Evolutionary conservation across 2,329 filamentous ascomycete species (phyloP), one percentile per base, ranked within the genome.

Genomic region (Didymella pinodella): DNA sequence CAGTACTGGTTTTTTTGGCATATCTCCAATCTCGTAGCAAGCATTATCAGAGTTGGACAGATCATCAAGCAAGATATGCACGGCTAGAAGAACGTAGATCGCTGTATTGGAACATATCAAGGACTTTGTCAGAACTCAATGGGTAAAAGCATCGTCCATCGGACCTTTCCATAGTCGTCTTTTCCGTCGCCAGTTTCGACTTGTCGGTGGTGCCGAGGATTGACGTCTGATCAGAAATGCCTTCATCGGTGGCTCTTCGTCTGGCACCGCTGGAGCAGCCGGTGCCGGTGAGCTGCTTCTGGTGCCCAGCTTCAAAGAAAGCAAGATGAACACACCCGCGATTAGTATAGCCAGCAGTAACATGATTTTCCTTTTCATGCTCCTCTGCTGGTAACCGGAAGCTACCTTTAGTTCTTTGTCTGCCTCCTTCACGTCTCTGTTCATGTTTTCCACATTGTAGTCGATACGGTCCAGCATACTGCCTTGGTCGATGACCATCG

Each of bases 391-490:
- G 73, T 98, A 98, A 18, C 90, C 90, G 4, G 90, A 93, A 14
- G 95, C 88, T 56, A 96, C 88, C 62, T 88, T 92, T 54, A 99
- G 85, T 79, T 99, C 95, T 76, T 94, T 95, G 62, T 97, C 92
- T 3, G 95, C 95, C 20, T 85, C 91, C 75, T 97, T 96, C 58
- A 99, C 92, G 71, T 98, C 93, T 20, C 88, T 89, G n/a, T 88
- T 87, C 91, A 98, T 97, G 61, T 90, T 86, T 79, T 99, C 95
- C 52, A 99, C 93, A 70, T 99, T 99, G 80, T 97, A 99, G 65
- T 84, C 82, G 59, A 84, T 83, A 36, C 82, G 78, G 58, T 84
- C 82, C 11, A 84, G 73, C 73, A 84, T 79, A 54, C 77, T 82
- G 28, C 82, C 82, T 64, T 84, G 82, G 61, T 84, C 82, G 44